Evolutionary conservation across 2,329 filamentous ascomycete genomes (phyloP), one percentile per base, ranked within the genome.

Genomic region (Domatiomyces globalis): DNA sequence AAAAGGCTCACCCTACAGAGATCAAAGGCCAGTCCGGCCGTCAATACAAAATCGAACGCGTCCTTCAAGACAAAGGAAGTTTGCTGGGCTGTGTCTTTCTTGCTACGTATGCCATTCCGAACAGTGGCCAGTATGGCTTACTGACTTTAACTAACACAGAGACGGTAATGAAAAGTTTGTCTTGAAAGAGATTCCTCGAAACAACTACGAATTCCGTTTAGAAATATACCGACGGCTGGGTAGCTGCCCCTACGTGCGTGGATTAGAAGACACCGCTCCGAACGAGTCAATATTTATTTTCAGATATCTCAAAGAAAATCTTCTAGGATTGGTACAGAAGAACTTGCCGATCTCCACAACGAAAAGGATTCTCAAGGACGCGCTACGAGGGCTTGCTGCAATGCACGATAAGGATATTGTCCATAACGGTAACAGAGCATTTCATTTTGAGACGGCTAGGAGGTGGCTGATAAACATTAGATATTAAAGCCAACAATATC

Each of bases 261-360:
- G 65, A 5, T 51, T 67, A n/a, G 59, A 65, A 44, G 71, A 74
- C 57, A 69, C 67, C 42, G 63, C 72, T 53, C 69, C 71, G 5
- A 66, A 70, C 18, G 62, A 69, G 54, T 68, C 66, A 27, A 70
- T 73, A 62, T 72, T 73, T 54, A 66, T 72, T 53, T 73, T 70
- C 51, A 66, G 68, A 52, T 72, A 72, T 60, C 61, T 71, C 54
- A 66, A 62, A 4, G 68, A 69, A 48, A 62, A 73, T 62, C 63
- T 73, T 17, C 65, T 73, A 51, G 63, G 62, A 54, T 66, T 73
- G 53, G 67, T 62, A 49, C 67, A 69, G 56, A 68, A 67, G 58
- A 61, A 69, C 44, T 51, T 72, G 22, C 59, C 69, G 5, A 51
- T 68, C 42, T 42, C 59, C 27, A 58, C 63, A 17, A 67, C 64